Base-by-base conservation (phyloP, 164 flowering plant genomes). In the Tetrastigma voinierianum region DNA sequence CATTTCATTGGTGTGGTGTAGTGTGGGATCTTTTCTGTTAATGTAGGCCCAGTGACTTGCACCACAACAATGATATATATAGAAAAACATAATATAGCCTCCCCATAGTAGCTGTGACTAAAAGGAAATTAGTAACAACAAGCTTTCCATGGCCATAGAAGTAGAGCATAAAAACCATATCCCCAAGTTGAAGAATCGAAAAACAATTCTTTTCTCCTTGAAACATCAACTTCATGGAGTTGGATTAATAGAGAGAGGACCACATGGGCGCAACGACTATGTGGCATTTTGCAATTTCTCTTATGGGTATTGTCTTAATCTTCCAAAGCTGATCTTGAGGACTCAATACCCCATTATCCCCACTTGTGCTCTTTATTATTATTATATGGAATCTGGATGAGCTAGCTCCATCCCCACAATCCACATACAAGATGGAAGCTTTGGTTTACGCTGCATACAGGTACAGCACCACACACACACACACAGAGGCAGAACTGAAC, bases 51-150 rank as follows among this genome's bases (percentile, higher is more conserved):
- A 49, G 13, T 11, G 15, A n/a, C 40, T 32, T 32, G 40, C 40
- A 32, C 40, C 40, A 32, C 40, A 32, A 32, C 40, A 32, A 32
- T 25, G 40, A 32, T 32, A 32, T 32, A n/a, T n/a, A 32, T 15
- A 49, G 52, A 49, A 49, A 14, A 49, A 1, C 40, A 4, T 32
- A 32, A 32, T n/a, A 32, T 7, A 32, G 40, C 40, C 40, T 32
- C 6, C n/a, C 40, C 91, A 80, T 80, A 52, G 63, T 67, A 62
- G 65, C 82, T 81, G 83, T n/a, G n/a, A n/a, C n/a, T n/a, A 71
- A 66, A 65, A 40, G 65, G 48, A 1, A 13, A 24, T 54, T 48
- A 62, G 20, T 57, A 61, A 54, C 56, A 56, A 55, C 24, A 23
- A n/a, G 25, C 71, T 57, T 67, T 67, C 23, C 47, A 60, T 65